phyloP scores from a whole-genome alignment of 2,329 filamentous ascomycete species.

The Sporothrix mexicana region DNA sequence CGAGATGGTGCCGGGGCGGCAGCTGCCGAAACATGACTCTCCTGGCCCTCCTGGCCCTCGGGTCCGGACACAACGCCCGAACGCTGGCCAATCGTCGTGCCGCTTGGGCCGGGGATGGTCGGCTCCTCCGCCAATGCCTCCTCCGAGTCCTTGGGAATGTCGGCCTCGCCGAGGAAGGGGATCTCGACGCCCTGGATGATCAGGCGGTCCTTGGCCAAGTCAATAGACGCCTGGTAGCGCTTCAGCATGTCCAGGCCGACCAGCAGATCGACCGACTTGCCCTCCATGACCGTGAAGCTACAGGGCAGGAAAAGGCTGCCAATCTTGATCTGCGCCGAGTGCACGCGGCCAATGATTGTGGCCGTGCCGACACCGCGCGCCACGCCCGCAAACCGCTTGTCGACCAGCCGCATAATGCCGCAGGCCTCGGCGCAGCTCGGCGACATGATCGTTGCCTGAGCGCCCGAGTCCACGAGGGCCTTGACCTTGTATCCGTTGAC shows the following conservation, averaged over 20 bases:
- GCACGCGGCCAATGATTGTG: slow-evolving; percentile 90
- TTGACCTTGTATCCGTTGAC: slow-evolving; percentile 93
- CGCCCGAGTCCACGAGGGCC: slow-evolving; percentile 95
- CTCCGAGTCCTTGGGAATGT: slow-evolving; percentile 86
- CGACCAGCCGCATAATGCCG: slow-evolving; percentile 94
- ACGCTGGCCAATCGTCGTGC: slow-evolving; percentile 84
- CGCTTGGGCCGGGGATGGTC: slow-evolving; percentile 81
- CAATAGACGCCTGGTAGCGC: slow-evolving; percentile 90
- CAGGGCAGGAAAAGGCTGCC: slow-evolving; percentile 86
- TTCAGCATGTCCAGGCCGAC: slow-evolving; percentile 97
- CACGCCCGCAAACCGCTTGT: slow-evolving; percentile 88
- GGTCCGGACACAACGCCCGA: slow-evolving; percentile 75
- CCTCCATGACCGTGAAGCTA: slow-evolving; percentile 99
- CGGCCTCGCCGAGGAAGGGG: slow-evolving; percentile 86
- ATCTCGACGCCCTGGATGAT: slow-evolving; percentile 89
- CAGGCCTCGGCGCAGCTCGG: slow-evolving; percentile 88
- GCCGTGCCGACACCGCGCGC: slow-evolving; percentile 94
- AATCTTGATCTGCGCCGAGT: slow-evolving; percentile 93
- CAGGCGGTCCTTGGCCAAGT: slow-evolving; percentile 81
- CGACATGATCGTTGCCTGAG: slow-evolving; percentile 98
- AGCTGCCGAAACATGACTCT: not conserved
- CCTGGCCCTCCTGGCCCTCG: slow-evolving; percentile 32
- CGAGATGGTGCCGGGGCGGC: not conserved
- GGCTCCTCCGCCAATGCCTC: slow-evolving; percentile 78
- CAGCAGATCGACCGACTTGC: slow-evolving; percentile 91